A percentile compares a stretch with the other conserved stretches of the same genome.
Evolutionary conservation across 257 asterid species (phyloP).

Genomic region (Forsythia viridissima): DNA sequence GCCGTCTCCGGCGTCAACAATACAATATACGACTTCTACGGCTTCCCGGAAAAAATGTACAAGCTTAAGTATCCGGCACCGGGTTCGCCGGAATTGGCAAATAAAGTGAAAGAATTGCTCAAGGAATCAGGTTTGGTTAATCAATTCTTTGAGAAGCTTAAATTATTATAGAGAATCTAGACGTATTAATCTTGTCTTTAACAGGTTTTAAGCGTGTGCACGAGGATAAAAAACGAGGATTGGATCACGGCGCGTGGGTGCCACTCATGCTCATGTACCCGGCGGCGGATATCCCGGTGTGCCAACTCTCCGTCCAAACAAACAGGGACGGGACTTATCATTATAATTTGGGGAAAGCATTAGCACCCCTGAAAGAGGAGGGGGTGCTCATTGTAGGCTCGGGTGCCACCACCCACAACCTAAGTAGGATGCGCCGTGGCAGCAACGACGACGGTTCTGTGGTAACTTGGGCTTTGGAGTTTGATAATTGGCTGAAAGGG

Average conservation of each 20-base stretch:
- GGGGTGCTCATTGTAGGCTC: constrained; percentile 51
- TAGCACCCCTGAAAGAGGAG: constrained; percentile 44
- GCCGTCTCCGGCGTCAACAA: constrained; percentile 45
- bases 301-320: constrained; percentile 61
- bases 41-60: constrained; percentile 57
- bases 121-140: constrained; percentile 26
- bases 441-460: constrained; percentile 19
- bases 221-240: constrained; percentile 50
- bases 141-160: too few relatives aligned
- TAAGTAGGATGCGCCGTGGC: constrained; percentile 29
- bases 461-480: constrained; percentile 48
- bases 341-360: constrained; percentile 46
- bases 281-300: constrained; percentile 59
- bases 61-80: constrained; percentile 51
- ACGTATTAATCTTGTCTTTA: background rate
- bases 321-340: constrained; percentile 50
- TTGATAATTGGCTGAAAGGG: constrained; percentile 49
- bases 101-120: constrained; percentile 36
- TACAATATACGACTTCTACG: constrained; percentile 58
- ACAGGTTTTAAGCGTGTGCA: constrained; percentile 31
- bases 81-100: constrained; percentile 43
- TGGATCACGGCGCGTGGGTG: constrained; percentile 74
- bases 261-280: constrained; percentile 71
- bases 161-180: too few relatives aligned
- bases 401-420: constrained; percentile 55